Base-by-base conservation (phyloP, 2,329 filamentous ascomycete species). In the Alternaria longipes region DNA sequence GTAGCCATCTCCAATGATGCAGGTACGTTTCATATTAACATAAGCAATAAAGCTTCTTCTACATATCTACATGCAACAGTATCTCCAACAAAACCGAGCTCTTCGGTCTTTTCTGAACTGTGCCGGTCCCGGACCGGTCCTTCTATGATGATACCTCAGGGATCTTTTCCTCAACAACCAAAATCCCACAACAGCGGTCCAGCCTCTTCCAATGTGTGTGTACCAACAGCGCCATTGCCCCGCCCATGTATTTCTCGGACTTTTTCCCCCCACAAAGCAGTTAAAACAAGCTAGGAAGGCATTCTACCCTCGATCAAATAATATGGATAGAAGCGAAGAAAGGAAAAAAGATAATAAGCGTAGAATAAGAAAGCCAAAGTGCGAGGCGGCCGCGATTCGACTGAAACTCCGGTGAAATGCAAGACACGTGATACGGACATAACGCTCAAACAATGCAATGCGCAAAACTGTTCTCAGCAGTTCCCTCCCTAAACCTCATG, bases 401-500 rank as follows among this genome's bases (percentile, higher is more conserved):
- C 50, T 20, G 14, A 42, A 64, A 65, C 71, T 71, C 72, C 72
- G 60, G 54, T 51, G 11, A 69, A 63, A 74, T 74, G 72, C 68
- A 64, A 38, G 49, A 56, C 54, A 54, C 20, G 41, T 66, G 56
- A 51, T 62, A 64, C 62, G 65, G 56, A 69, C 34, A 66, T 51
- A 58, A 63, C 50, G 56, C 64, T 70, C 59, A 36, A 46, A 71
- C 56, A 71, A 73, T 70, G 71, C 54, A 59, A 63, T 62, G 46
- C 50, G 34, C 8, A 11, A 30, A 30, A 30, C 28, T 30, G 9
- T 30, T 11, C 28, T 30, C 22, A 22, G 51, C 16, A 24, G 8
- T 42, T 8, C 16, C 16, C 24, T 9, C 30, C 66, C 64, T 40
- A 78, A n/a, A 78, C 76, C 61, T 78, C 55, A 62, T 77, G 76